phyloP scores from a whole-genome alignment of 345 rosid genomes.

The Diplotaxis tenuifolia region DNA sequence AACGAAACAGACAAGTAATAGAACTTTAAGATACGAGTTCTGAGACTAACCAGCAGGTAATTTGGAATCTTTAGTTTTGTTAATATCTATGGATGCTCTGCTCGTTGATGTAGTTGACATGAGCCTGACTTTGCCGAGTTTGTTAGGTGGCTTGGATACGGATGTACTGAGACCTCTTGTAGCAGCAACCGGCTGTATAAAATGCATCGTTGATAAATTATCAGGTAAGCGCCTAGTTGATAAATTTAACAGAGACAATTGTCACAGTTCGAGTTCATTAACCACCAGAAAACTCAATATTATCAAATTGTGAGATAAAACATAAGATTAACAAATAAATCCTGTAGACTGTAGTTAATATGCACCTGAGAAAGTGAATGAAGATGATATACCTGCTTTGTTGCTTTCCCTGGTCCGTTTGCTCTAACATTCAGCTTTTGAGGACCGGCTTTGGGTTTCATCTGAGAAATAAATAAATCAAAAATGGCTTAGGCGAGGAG shows the following conservation, averaged over 20 bases:
- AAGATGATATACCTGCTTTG: constrained; percentile 47
- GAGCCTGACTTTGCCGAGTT: constrained; percentile 37
- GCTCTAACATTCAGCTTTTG: constrained; percentile 49
- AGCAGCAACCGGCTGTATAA: constrained; percentile 35
- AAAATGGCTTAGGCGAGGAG: constrained; percentile 9
- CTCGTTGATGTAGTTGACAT: constrained; percentile 45
- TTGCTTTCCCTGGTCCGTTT: constrained; percentile 45
- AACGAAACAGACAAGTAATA: background rate
- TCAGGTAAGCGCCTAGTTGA: constrained; percentile 6
- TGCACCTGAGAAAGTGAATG: constrained; percentile 46
- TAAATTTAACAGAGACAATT: background rate
- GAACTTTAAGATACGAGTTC: background rate
- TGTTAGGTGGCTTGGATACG: constrained; percentile 56
- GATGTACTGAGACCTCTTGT: constrained; percentile 42
- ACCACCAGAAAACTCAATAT: background rate
- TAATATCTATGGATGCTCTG: constrained; percentile 55
- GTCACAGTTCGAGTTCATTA: background rate
- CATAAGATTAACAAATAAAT: background rate
- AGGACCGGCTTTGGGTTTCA: constrained; percentile 46
- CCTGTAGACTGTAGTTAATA: constrained; percentile 3
- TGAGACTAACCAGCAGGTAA: constrained; percentile 36
- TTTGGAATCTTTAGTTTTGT: constrained; percentile 42
- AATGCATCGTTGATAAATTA: background rate
- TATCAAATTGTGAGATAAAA: constrained; percentile 3
- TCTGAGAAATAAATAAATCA: constrained; percentile 32